These are phyloP conservation scores for Penicillium subrubescens DNA, from an alignment of 495 filamentous ascomycete genomes.

Conservation along the genomic window DNA sequence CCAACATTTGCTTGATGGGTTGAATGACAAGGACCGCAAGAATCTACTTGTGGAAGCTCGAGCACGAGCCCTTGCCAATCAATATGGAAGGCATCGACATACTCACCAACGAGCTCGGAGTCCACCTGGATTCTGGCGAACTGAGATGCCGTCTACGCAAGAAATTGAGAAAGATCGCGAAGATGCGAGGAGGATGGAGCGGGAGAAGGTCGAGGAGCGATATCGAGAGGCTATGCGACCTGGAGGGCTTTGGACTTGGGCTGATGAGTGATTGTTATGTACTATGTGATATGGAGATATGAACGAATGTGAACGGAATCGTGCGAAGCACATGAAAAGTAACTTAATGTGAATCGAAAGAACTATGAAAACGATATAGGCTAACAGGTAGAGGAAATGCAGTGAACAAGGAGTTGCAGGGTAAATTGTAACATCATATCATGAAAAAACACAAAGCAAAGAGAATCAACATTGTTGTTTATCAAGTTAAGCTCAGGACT, in stretches of 20 bases:
- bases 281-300: neutral
- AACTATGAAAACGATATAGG: neutral
- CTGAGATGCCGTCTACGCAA: conserved; percentile 85
- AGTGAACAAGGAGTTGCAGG: neutral
- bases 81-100: conserved; percentile 75
- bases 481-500: no score
- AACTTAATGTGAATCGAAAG: neutral
- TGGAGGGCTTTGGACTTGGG: conserved; percentile 74
- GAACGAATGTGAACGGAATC: neutral
- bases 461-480: no score
- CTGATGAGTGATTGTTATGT: conserved; percentile 64
- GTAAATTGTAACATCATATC: neutral
- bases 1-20: conserved; percentile 32
- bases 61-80: conserved; percentile 66
- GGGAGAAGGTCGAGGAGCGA: conserved; percentile 68
- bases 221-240: conserved; percentile 79
- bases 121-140: conserved; percentile 88
- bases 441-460: neutral
- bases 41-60: conserved; percentile 68
- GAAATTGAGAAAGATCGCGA: conserved; percentile 64
- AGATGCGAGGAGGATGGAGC: conserved; percentile 60
- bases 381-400: neutral
- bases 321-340: neutral
- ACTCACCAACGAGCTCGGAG: conserved; percentile 66
- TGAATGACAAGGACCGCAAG: conserved; percentile 54